A percentile compares a stretch with the other conserved stretches of the same genome.
These are phyloP conservation scores for Iberis pinnata DNA, from an alignment of 345 rosid species.

Conservation along the genomic window DNA sequence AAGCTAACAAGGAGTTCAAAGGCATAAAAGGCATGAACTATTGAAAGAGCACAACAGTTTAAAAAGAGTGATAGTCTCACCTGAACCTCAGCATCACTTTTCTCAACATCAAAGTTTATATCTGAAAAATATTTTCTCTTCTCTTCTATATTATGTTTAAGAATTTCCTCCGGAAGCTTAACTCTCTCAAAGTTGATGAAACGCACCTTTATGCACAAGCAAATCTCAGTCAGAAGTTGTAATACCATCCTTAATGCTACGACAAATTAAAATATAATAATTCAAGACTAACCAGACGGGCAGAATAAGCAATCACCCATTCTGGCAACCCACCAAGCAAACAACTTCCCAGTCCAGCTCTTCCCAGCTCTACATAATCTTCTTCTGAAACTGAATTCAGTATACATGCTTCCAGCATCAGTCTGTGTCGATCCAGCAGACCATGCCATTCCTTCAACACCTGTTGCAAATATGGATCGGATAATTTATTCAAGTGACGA, in stretches of 20 bases:
- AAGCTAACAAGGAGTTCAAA: not conserved
- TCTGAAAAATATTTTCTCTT: constrained; percentile 77
- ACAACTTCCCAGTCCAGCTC: constrained; percentile 97
- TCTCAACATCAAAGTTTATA: constrained; percentile 72
- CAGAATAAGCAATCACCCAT: constrained; percentile 93
- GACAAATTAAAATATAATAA: constrained; percentile 4
- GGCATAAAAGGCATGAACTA: constrained; percentile 2
- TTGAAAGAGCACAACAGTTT: not conserved
- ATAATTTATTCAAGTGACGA: constrained; percentile 1
- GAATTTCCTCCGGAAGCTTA: constrained; percentile 88
- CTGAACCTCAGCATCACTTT: constrained; percentile 99
- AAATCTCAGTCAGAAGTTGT: constrained; percentile 15
- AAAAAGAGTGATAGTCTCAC: constrained; percentile 34
- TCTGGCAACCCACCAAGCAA: constrained; percentile 96
- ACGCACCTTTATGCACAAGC: constrained; percentile 63
- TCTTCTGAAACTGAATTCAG: constrained; percentile 79
- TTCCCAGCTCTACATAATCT: constrained; percentile 90
- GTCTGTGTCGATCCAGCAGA: constrained; percentile 66
- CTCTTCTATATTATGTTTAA: constrained; percentile 89
- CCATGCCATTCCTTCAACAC: constrained; percentile 92
- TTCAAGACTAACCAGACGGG: constrained; percentile 71
- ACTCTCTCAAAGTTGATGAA: constrained; percentile 93
- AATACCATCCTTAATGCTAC: constrained; percentile 5
- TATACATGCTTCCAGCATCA: constrained; percentile 90
- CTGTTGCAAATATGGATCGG: constrained; percentile 34